Base-by-base conservation (phyloP, 1,284 basidiomycete genomes). In the Apiotrichum siamense region DNA sequence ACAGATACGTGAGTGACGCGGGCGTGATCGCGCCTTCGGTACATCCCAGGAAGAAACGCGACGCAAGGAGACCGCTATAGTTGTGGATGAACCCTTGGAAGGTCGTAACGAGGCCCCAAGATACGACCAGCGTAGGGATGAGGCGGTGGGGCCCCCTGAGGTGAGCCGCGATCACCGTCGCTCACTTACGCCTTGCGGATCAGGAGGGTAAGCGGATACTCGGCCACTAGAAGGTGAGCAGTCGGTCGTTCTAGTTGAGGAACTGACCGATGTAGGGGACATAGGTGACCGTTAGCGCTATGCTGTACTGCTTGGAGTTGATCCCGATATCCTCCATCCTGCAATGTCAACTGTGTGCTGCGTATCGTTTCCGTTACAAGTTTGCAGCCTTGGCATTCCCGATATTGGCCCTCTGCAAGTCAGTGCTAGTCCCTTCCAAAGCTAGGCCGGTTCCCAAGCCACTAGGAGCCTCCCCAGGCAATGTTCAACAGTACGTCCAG, bases 21-120 rank as follows among this genome's bases (percentile, higher is more conserved):
- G 83, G 83, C 15, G 85, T 77, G 15, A 86, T 73, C 20, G 83
- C 83, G 41, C 83, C 83, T 73, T 85, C 84, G 56, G 80, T 83
- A 0, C 82, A 59, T 1, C 83, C 84, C 18, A 86, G 77, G 62
- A 80, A 79, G 59, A 86, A 73, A 3, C 84, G 77, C 24, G 85
- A 79, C 0, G 79, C 81, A n/a, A 85, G 48, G 2, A 86, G 72
- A 15, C 83, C 82, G 12, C 69, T 73, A 60, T 81, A 85, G 59
- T 76, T 82, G 33, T 77, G 65, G 15, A 76, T 78, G 45, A 84
- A 69, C 12, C 79, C 77, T 39, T 80, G 82, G 52, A 84, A 66
- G 1, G 78, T 83, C 2, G 82, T 83, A 3, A 83, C 80, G 9
- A 79, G 67, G 4, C 83, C 83, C 77, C 76, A 78, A 4, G 65